phyloP scores from a whole-genome alignment of 1,284 basidiomycete species.

The Tranzscheliella williamsii region DNA sequence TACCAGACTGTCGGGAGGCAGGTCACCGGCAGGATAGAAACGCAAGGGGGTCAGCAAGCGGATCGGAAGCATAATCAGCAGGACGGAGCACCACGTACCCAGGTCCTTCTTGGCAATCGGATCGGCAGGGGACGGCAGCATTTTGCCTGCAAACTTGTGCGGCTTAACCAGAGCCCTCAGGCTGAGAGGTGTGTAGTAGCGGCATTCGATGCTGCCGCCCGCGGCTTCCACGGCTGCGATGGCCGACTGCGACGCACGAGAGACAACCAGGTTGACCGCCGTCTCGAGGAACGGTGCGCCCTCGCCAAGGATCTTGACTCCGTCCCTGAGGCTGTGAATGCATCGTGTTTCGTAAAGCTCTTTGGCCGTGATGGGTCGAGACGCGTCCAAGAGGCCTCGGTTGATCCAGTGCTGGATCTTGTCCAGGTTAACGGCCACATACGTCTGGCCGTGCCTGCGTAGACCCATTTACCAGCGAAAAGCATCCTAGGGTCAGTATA shows the following conservation, averaged over 20 bases:
- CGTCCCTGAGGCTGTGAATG: slow-evolving; percentile 82
- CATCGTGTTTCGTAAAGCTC: slow-evolving; percentile 83
- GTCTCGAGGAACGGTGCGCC: slow-evolving; percentile 72
- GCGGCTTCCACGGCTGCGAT: slow-evolving; percentile 79
- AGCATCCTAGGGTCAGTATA: too few species aligned
- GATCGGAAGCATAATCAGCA: background rate
- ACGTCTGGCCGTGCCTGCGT: slow-evolving; percentile 65
- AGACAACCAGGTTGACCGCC: slow-evolving; percentile 79
- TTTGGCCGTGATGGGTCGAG: slow-evolving; percentile 82
- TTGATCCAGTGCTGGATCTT: slow-evolving; percentile 89
- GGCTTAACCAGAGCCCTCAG: slow-evolving; percentile 77
- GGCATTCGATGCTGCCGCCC: slow-evolving; percentile 84
- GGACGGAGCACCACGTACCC: slow-evolving; percentile 12
- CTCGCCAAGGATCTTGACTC: slow-evolving; percentile 87
- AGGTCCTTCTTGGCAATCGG: slow-evolving; percentile 54
- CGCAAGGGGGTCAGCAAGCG: background rate
- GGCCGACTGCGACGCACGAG: slow-evolving; percentile 82
- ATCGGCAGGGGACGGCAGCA: slow-evolving; percentile 43
- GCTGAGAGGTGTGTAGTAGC: slow-evolving; percentile 86
- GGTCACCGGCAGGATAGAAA: background rate
- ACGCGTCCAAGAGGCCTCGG: slow-evolving; percentile 75
- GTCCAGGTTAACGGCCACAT: slow-evolving; percentile 82
- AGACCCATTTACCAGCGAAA: too few species aligned
- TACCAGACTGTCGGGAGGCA: slow-evolving; percentile 49
- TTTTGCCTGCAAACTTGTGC: slow-evolving; percentile 52